A percentile compares a stretch with the other conserved stretches of the same genome.
phyloP scores from a whole-genome alignment of 1,284 basidiomycete genomes.

The Malassezia japonica region DNA sequence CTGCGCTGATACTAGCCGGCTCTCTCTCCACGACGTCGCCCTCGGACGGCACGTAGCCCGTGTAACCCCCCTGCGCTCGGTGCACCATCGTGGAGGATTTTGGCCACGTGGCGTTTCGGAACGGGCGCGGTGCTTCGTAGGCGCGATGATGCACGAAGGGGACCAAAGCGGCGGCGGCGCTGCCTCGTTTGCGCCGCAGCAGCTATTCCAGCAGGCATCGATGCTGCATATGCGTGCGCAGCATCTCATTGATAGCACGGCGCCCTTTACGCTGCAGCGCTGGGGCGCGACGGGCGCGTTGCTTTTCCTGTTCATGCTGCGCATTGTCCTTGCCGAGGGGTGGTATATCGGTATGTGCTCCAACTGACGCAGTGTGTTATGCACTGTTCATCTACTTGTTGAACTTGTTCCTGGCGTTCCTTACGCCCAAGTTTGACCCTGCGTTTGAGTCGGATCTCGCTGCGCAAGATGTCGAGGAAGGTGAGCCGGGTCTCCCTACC shows the following conservation, averaged over 20 bases:
- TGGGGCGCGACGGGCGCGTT: slow-evolving; percentile 74
- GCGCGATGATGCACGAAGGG: slow-evolving; percentile 17
- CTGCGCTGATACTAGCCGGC: slow-evolving; percentile 18
- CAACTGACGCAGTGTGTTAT: slow-evolving; percentile 32
- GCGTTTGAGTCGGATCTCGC: slow-evolving; percentile 82
- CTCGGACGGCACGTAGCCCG: slow-evolving; percentile 11
- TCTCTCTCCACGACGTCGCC: slow-evolving; percentile 6
- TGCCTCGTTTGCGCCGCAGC: slow-evolving; percentile 2
- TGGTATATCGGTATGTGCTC: slow-evolving; percentile 64
- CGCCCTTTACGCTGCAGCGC: slow-evolving; percentile 75
- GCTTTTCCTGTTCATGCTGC: slow-evolving; percentile 67
- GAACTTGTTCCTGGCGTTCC: slow-evolving; percentile 67
- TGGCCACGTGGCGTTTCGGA: slow-evolving; percentile 1
- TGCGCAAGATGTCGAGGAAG: slow-evolving; percentile 90
- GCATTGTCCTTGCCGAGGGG: slow-evolving; percentile 80
- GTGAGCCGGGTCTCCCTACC: slow-evolving; percentile 55
- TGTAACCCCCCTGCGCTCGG: slow-evolving; percentile 4
- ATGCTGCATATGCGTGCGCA: slow-evolving; percentile 6
- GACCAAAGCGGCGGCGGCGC: slow-evolving; percentile 5
- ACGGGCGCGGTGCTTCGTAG: not conserved
- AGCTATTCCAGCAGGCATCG: not conserved
- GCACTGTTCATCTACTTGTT: slow-evolving; percentile 47
- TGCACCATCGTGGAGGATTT: not conserved
- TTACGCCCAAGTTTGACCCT: slow-evolving; percentile 91
- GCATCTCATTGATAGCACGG: slow-evolving; percentile 65